phyloP scores from a whole-genome alignment of 1,139 yeast genomes.

The Geotrichum restrictum region DNA sequence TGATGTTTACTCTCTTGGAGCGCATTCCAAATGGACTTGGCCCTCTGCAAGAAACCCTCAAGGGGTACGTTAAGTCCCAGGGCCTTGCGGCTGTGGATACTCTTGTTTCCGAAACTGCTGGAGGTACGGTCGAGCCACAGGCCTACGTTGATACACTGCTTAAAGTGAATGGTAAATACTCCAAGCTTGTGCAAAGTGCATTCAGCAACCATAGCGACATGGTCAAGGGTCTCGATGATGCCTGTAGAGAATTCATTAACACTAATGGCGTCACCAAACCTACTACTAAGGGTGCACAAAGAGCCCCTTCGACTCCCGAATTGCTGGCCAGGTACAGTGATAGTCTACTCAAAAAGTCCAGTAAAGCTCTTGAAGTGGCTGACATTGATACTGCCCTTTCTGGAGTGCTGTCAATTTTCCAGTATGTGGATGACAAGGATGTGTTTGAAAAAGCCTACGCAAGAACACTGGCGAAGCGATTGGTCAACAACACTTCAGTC shows the following conservation, averaged over 20 bases:
- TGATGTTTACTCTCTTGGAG: conserved; percentile 71
- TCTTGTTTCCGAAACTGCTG: conserved; percentile 50
- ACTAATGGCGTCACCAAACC: conserved; percentile 77
- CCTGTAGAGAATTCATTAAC: conserved; percentile 83
- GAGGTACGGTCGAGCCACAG: conserved; percentile 59
- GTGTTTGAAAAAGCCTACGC: conserved; percentile 92
- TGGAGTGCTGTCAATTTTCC: conserved; percentile 82
- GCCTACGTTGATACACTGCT: conserved; percentile 75
- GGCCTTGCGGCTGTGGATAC: conserved; percentile 68
- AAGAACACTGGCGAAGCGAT: conserved; percentile 80
- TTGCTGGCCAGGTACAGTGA: conserved; percentile 87
- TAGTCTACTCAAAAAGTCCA: conserved; percentile 69
- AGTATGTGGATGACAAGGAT: conserved; percentile 89
- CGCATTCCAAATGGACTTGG: conserved; percentile 65
- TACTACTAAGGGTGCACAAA: conserved; percentile 42
- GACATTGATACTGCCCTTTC: conserved; percentile 67
- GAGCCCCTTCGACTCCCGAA: conserved; percentile 66
- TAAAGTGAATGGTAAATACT: conserved; percentile 62
- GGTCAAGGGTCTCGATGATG: conserved; percentile 83
- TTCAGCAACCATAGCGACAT: conserved; percentile 75
- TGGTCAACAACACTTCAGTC: conserved; percentile 78
- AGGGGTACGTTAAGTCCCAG: conserved; percentile 66
- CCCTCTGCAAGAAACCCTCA: conserved; percentile 73
- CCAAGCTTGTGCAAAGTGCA: conserved; percentile 62
- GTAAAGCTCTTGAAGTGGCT: conserved; percentile 58